phyloP scores from a whole-genome alignment of 169 alveolate genomes.

The Prorocentrum cordatum region DNA sequence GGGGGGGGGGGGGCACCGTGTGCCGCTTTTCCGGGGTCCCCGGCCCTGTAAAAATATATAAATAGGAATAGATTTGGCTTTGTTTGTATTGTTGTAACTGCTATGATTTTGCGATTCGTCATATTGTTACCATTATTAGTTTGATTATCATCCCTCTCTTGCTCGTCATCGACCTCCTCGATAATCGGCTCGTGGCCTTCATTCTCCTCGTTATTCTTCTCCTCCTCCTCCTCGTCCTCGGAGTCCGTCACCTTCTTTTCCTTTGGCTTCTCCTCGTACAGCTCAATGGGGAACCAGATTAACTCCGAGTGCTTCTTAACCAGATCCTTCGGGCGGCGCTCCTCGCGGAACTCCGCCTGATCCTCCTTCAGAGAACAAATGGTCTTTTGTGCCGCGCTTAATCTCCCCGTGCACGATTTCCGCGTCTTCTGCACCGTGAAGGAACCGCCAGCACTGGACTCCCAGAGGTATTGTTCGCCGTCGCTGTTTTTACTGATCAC shows the following conservation, averaged over 20 bases:
- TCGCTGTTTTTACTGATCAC: slow-evolving; percentile 93
- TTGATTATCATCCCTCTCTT: slow-evolving; percentile 87
- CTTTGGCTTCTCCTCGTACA: slow-evolving; percentile 88
- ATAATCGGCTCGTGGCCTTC: slow-evolving; percentile 78
- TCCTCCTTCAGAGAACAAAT: slow-evolving; percentile 85
- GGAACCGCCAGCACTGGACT: slow-evolving; percentile 97
- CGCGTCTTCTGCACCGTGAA: slow-evolving; percentile 91
- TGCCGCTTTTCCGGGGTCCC: too few relatives aligned
- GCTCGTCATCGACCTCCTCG: slow-evolving; percentile 81
- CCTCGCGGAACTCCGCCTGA: slow-evolving; percentile 93
- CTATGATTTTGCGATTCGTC: too few relatives aligned
- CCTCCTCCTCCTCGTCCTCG: slow-evolving; percentile 69
- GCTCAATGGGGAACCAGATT: slow-evolving; percentile 97
- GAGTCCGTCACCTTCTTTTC: slow-evolving; percentile 74
- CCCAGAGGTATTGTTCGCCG: slow-evolving; percentile 97
- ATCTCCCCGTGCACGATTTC: slow-evolving; percentile 76
- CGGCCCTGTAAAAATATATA: too few relatives aligned
- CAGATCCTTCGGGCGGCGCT: slow-evolving; percentile 94
- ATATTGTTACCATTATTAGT: too few relatives aligned
- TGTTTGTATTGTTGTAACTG: too few relatives aligned
- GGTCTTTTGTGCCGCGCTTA: slow-evolving; percentile 73
- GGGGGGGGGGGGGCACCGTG: too few relatives aligned
- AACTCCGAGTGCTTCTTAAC: slow-evolving; percentile 99
- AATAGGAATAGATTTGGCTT: too few relatives aligned
- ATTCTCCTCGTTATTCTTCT: slow-evolving; percentile 75